Conservation (phyloP, 2,329 filamentous ascomycete species). For the Dactylonectria macrodidyma region DNA sequence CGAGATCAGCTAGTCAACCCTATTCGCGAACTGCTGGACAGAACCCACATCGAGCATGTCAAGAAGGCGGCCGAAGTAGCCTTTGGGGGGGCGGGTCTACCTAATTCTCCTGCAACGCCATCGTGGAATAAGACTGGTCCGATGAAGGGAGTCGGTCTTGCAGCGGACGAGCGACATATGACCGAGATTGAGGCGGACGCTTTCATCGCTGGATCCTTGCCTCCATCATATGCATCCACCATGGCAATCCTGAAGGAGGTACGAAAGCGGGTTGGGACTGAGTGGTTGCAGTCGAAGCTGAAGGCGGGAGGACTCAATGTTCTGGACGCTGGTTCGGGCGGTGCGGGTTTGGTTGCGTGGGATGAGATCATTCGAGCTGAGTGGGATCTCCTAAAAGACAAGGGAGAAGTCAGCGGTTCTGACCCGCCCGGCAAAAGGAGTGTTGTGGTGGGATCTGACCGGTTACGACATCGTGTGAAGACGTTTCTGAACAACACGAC, state of each 20-base stretch:
- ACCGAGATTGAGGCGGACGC: slow-evolving; percentile 82
- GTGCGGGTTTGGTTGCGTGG: slow-evolving; percentile 82
- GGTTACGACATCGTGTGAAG: slow-evolving; percentile 82
- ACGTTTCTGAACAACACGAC: slow-evolving; percentile 88
- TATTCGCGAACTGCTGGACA: slow-evolving; percentile 76
- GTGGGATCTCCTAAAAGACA: slow-evolving; percentile 78
- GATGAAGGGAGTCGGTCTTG: slow-evolving; percentile 76
- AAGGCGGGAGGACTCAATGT: slow-evolving; percentile 71
- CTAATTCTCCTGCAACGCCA: slow-evolving; percentile 82
- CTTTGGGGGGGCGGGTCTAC: slow-evolving; percentile 84
- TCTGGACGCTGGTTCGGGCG: slow-evolving; percentile 82
- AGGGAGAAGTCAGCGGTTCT: slow-evolving; percentile 57
- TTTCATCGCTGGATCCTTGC: slow-evolving; percentile 78
- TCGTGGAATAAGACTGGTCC: slow-evolving; percentile 67
- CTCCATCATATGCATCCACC: slow-evolving; percentile 78
- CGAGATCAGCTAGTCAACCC: slow-evolving; percentile 78
- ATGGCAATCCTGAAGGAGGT: slow-evolving; percentile 80
- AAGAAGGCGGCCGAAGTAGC: slow-evolving; percentile 77
- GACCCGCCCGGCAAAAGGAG: slow-evolving; percentile 80
- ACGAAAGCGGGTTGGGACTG: slow-evolving; percentile 78
- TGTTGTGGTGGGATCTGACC: slow-evolving; percentile 83
- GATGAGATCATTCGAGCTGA: slow-evolving; percentile 85
- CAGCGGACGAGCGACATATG: slow-evolving; percentile 77
- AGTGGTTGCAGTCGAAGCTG: slow-evolving; percentile 78
- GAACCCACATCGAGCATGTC: slow-evolving; percentile 82